A percentile compares a stretch with the other conserved stretches of the same genome.
Evolutionary conservation across 1,284 basidiomycete genomes (phyloP).

Genomic region (Irpex rosettiformis): DNA sequence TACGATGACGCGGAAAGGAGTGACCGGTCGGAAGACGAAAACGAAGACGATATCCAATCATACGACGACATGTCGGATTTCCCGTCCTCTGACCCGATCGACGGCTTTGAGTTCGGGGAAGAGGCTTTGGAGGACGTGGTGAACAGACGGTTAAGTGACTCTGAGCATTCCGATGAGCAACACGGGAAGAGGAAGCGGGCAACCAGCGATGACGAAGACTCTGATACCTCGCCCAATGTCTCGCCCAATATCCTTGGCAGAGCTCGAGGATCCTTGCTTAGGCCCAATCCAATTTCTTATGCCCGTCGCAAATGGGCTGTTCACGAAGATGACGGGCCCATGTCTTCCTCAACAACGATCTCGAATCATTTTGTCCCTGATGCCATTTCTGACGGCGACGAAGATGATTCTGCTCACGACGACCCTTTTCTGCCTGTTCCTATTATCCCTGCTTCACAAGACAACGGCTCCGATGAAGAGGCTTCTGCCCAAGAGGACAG

Average conservation of each 20-base stretch:
- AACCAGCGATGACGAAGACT: slow-evolving; percentile 18
- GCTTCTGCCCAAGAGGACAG: slow-evolving; percentile 15
- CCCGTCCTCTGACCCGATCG: slow-evolving; percentile 2
- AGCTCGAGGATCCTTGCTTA: slow-evolving; percentile 18
- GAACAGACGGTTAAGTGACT: slow-evolving; percentile 7
- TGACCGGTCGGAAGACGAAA: slow-evolving; percentile 19
- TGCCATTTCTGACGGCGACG: slow-evolving; percentile 2
- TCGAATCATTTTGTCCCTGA: background rate
- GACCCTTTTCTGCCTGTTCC: background rate
- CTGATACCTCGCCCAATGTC: slow-evolving; percentile 16
- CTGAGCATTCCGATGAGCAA: slow-evolving; percentile 3
- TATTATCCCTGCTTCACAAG: background rate
- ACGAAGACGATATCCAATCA: slow-evolving; percentile 9
- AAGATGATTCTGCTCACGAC: background rate
- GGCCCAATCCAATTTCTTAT: slow-evolving; percentile 33
- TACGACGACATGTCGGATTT: background rate
- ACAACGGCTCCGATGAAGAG: slow-evolving; percentile 3
- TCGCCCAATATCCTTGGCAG: slow-evolving; percentile 13
- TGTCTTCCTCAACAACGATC: background rate
- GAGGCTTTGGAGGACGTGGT: slow-evolving; percentile 15
- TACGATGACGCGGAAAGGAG: background rate
- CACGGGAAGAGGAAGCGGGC: slow-evolving; percentile 6
- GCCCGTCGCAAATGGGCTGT: slow-evolving; percentile 33
- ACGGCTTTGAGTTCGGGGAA: slow-evolving; percentile 11
- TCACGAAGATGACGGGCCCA: slow-evolving; percentile 17